Evolutionary conservation across 805 yeast genomes (phyloP).

Genomic region (Spathaspora girioi): DNA sequence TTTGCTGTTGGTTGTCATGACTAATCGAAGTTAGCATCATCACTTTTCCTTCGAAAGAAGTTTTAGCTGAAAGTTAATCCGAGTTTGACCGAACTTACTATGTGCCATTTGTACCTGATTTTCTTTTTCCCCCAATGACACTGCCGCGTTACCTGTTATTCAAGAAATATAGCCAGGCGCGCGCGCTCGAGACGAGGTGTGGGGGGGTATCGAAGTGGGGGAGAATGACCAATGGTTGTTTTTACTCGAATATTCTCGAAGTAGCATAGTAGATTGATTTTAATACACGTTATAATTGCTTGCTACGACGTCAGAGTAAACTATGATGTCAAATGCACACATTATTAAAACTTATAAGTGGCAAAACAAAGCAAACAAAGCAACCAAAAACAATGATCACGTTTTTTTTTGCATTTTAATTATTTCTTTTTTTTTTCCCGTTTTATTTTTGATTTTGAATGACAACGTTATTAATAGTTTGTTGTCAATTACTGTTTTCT

Average conservation of each 20-base stretch:
- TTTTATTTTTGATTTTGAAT: background rate
- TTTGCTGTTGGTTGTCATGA: background rate
- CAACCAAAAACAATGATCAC: background rate
- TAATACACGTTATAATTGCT: no score
- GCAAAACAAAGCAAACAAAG: background rate
- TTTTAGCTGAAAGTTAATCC: background rate
- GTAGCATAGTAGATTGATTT: no score
- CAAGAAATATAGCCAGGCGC: background rate
- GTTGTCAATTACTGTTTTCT: background rate
- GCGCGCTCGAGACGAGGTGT: background rate
- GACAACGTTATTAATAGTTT: background rate
- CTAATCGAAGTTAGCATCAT: background rate
- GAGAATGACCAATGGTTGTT: no score
- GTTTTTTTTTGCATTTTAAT: background rate
- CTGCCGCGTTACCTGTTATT: no score
- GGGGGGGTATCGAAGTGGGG: background rate
- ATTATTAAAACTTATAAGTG: background rate
- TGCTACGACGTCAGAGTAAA: no score
- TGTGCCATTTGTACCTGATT: background rate
- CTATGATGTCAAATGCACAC: no score
- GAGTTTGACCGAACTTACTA: background rate
- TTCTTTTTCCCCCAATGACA: background rate
- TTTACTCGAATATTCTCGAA: background rate
- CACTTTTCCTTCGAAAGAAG: background rate
- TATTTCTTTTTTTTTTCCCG: background rate